Percentiles rank a stretch among this genome's conserved stretches.
These are phyloP conservation scores for Cucurbita ficifolia DNA, from an alignment of 306 rosid species.

Conservation along the genomic window DNA sequence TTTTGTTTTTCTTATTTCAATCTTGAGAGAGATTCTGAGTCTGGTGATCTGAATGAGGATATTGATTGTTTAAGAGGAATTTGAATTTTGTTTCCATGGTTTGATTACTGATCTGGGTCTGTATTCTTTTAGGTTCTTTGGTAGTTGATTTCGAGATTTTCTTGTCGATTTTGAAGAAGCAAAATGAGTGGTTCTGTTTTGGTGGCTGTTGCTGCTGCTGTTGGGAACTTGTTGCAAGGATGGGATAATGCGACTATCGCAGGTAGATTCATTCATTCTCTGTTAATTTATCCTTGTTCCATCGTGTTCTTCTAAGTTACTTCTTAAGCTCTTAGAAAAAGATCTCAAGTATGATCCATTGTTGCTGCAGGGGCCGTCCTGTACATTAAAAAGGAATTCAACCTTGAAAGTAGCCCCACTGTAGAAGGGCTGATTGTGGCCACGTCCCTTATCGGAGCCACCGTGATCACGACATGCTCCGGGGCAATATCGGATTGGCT, in stretches of 20 bases:
- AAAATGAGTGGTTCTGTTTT: slow-evolving; percentile 69
- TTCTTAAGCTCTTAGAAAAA: too few relatives aligned
- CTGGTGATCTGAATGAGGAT: not conserved
- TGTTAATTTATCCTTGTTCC: not conserved
- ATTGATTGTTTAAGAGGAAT: not conserved
- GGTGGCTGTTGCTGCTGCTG: slow-evolving; percentile 79
- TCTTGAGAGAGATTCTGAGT: not conserved
- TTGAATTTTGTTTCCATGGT: not conserved
- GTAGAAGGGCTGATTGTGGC: slow-evolving; percentile 90
- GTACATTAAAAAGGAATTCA: slow-evolving; percentile 76
- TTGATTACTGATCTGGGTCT: slow-evolving; percentile 20
- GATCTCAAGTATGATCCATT: not conserved
- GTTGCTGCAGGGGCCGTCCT: slow-evolving; percentile 59
- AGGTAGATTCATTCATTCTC: slow-evolving; percentile 23
- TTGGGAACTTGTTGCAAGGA: slow-evolving; percentile 75
- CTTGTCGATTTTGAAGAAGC: slow-evolving; percentile 7
- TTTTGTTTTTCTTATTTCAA: not conserved
- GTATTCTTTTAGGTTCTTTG: slow-evolving; percentile 4
- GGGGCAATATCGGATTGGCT: slow-evolving; percentile 67
- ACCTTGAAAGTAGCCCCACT: slow-evolving; percentile 57
- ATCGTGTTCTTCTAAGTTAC: too few relatives aligned
- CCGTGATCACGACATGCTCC: slow-evolving; percentile 68
- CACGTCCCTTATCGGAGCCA: slow-evolving; percentile 88
- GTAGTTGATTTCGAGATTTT: not conserved
- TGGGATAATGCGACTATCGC: slow-evolving; percentile 98